phyloP scores from a whole-genome alignment of 805 yeast species.

The Candida andamanensis region DNA sequence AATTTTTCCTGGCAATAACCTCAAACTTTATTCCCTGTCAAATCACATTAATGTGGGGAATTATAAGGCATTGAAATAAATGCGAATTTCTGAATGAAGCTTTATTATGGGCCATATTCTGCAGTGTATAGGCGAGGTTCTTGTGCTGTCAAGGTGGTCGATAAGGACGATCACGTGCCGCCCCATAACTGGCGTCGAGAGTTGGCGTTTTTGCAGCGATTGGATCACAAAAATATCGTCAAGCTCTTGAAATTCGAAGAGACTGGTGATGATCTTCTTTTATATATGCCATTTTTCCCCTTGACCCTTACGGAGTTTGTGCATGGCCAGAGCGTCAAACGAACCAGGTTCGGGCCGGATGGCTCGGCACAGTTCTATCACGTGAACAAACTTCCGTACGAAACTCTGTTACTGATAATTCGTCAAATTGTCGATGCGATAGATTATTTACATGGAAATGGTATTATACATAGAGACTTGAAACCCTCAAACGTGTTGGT shows the following conservation, averaged over 20 bases:
- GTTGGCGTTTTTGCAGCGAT: constrained; percentile 19
- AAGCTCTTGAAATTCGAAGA: constrained; percentile 17
- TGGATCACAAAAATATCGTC: constrained; percentile 15
- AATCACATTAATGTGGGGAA: neutral
- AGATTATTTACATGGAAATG: constrained; percentile 23
- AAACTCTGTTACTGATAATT: constrained; percentile 11
- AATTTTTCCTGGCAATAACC: too few species aligned
- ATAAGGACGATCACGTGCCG: constrained; percentile 27
- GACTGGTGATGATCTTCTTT: constrained; percentile 25
- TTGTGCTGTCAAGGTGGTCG: constrained; percentile 35
- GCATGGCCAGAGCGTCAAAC: constrained; percentile 13
- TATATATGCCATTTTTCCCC: constrained; percentile 30
- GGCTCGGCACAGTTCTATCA: constrained; percentile 11
- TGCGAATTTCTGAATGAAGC: too few species aligned
- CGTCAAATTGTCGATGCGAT: constrained; percentile 20
- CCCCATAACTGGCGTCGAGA: constrained; percentile 36
- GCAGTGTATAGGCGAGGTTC: constrained; percentile 21
- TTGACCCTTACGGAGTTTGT: constrained; percentile 22
- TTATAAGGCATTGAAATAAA: too few species aligned
- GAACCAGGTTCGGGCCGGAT: constrained; percentile 17
- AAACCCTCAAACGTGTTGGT: constrained; percentile 35
- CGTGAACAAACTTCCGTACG: constrained; percentile 10
- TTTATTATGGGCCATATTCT: constrained; percentile 31
- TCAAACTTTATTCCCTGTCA: neutral
- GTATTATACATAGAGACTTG: constrained; percentile 38